Percentiles rank a stretch among this genome's conserved stretches.
Conservation (phyloP, 1,284 basidiomycete genomes). For the Paramarasmius palmivorus region DNA sequence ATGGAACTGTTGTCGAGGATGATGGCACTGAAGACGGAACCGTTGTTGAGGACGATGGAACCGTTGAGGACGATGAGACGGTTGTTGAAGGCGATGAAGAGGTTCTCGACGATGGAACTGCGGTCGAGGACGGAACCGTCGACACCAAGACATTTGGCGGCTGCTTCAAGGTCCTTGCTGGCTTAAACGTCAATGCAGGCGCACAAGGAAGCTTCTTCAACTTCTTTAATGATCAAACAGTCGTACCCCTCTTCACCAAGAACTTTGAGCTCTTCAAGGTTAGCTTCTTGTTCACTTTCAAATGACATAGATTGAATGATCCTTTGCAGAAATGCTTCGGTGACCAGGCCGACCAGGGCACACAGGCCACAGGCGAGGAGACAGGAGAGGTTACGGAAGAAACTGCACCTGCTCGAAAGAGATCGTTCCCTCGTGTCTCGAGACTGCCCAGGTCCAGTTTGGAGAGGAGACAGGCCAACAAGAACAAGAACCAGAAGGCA, state of each 20-base stretch:
- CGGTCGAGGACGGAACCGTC: neutral
- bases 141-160: conserved; percentile 9
- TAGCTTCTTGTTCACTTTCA: neutral
- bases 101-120: neutral
- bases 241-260: conserved; percentile 19
- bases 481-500: neutral
- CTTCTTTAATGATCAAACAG: conserved; percentile 18
- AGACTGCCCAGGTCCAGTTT: neutral
- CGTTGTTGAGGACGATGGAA: neutral
- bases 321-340: conserved; percentile 22
- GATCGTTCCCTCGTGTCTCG: neutral
- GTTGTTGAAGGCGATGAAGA: neutral
- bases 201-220: conserved; percentile 21
- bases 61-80: neutral
- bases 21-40: too few species aligned
- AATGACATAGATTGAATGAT: neutral
- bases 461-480: neutral
- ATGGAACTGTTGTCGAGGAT: neutral
- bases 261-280: conserved; percentile 25
- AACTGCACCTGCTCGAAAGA: neutral
- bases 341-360: conserved; percentile 7
- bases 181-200: conserved; percentile 20
- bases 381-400: neutral
- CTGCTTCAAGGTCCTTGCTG: conserved; percentile 17
- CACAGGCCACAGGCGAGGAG: neutral